phyloP scores from a whole-genome alignment of 768 basidiomycete genomes.

The Hericium coralloides region DNA sequence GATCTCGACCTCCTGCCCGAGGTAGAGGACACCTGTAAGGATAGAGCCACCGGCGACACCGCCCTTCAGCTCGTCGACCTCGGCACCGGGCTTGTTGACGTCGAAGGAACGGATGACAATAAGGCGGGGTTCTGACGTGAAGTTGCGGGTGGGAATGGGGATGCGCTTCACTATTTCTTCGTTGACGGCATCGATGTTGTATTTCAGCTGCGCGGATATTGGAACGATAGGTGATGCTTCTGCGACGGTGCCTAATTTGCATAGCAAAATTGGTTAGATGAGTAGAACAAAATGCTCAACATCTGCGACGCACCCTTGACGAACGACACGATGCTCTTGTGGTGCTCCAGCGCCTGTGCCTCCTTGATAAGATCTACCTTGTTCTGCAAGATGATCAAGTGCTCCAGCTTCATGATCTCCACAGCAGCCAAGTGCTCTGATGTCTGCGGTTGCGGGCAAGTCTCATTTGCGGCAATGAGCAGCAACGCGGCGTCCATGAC shows the following conservation, averaged over 20 bases:
- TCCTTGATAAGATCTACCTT: constrained; percentile 99
- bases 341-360: constrained; percentile 87
- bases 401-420: constrained; percentile 97
- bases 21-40: constrained; percentile 79
- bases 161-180: constrained; percentile 97
- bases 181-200: constrained; percentile 99
- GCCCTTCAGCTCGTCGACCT: constrained; percentile 94
- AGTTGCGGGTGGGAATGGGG: constrained; percentile 90
- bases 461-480: constrained; percentile 95
- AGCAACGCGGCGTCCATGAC: constrained; percentile 99
- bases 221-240: constrained; percentile 97
- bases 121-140: constrained; percentile 81
- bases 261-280: background rate
- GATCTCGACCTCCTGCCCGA: constrained; percentile 94
- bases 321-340: constrained; percentile 92
- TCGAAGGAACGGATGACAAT: constrained; percentile 99
- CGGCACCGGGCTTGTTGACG: constrained; percentile 97
- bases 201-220: constrained; percentile 96
- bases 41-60: constrained; percentile 98
- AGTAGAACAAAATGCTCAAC: background rate
- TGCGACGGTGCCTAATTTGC: constrained; percentile 79
- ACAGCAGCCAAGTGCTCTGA: constrained; percentile 98
- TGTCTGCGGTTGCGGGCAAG: constrained; percentile 98
- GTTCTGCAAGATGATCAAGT: constrained; percentile 97
- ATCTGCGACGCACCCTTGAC: constrained; percentile 63